Evolutionary conservation across 1,284 basidiomycete genomes (phyloP), one percentile per base, ranked within the genome.

Genomic region (Ceratobasidium sp.): DNA sequence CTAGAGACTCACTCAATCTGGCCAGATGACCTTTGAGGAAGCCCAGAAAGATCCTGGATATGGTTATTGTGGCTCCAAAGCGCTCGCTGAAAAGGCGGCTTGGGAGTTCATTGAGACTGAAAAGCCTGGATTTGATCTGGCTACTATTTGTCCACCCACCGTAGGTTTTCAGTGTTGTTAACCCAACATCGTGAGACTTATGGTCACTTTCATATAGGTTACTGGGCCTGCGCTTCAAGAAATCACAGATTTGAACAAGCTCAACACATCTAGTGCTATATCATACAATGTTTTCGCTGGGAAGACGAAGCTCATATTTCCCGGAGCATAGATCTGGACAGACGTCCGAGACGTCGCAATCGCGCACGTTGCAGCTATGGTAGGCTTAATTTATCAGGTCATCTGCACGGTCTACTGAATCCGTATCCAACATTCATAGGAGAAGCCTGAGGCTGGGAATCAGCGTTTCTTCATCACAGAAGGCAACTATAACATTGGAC

Each of bases 181-280:
- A 5, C 6, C 15, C 23, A 20, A 65, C 15, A 20, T 17, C 1
- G 20, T 49, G 17, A n/a, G 5, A 31, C 23, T 47, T 49, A 8
- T 23, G 6, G 11, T 49, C 42, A 13, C 45, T 35, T 7, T 15
- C n/a, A 8, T 26, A 7, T 28, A 71, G 67, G 80, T 83, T 7
- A 75, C 81, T 13, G 83, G 83, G 0, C 83, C 83, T 15, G 79
- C 81, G 15, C 53, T 80, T 10, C 83, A 84, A 77, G 80, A 80
- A 54, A 79, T 82, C 35, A 68, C 76, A 20, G 68, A 76, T 10
- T 77, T 83, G 13, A 78, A 82, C 47, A 75, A 79, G 63, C 82
- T 84, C 77, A 84, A 84, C 80, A 82, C 81, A n/a, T 82, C 81
- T 23, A 71, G 67, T 20, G 15, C 35, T 7, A 17, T 54, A 17